Base-by-base conservation (phyloP, 1,284 basidiomycete species). In the Cutaneotrichosporon sp. region DNA sequence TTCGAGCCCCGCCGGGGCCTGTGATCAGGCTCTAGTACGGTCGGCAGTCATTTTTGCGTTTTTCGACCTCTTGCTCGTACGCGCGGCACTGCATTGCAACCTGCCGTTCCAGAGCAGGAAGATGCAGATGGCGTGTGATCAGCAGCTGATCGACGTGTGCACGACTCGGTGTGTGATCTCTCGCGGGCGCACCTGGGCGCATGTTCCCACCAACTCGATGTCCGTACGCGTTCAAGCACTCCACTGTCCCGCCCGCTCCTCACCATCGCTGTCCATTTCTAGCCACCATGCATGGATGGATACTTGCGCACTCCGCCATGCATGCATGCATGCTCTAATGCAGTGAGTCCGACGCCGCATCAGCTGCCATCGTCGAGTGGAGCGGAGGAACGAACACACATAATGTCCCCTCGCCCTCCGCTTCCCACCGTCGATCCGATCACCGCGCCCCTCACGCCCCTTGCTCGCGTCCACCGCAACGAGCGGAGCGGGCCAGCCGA, bases 1-100 rank as follows among this genome's bases (percentile, higher is more conserved):
- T 53, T 53, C 51, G 51, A 53, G 22, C 34, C 51, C 51, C 51
- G 51, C 51, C 51, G 34, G 51, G 51, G 34, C 20, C 47, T 50
- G 47, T 27, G 18, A 29, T 27, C 45, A 46, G 45, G 45, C 45
- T 46, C 24, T 46, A 25, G 24, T 24, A 46, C 45, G 45, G 45
- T 46, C 45, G 24, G 45, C 22, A 24, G 24, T 46, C 45, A 24
- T 46, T 46, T 46, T 46, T 46, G 45, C 45, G 45, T 22, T 42
- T 42, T n/a, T 18, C 18, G 8, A 4, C 18, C 4, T 8, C 38
- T 16, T 3, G 16, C 3, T 18, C 18, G 11, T 13, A 11, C 5
- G 34, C 16, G 5, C 16, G 5, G 16, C 18, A 18, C 18, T n/a
- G 38, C 18, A n/a, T 18, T n/a, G 38, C 16, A 29, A 29, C n/a